phyloP scores from a whole-genome alignment of 352 stramenopile genomes.

The Blastocystis sp. region DNA sequence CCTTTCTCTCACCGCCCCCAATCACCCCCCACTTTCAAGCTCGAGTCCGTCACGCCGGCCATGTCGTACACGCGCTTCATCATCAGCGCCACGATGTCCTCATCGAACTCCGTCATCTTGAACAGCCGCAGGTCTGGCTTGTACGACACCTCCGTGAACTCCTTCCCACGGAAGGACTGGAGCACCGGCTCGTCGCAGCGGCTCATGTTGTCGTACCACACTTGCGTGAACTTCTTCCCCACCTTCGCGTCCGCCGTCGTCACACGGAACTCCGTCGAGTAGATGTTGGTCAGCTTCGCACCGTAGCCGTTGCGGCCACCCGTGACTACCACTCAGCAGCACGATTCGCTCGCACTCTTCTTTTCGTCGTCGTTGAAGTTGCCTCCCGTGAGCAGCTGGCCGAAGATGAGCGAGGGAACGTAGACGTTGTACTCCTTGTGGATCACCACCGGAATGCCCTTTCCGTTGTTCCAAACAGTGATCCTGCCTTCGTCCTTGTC shows the following conservation, averaged over 20 bases:
- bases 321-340: slow-evolving; percentile 73
- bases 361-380: slow-evolving; percentile 97
- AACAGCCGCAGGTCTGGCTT: slow-evolving; percentile 89
- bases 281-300: slow-evolving; percentile 99
- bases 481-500: slow-evolving; percentile 86
- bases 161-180: slow-evolving; percentile 73
- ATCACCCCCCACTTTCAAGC: slow-evolving; percentile 70
- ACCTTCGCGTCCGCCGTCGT: slow-evolving; percentile 89
- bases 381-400: slow-evolving; percentile 90
- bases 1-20: slow-evolving; percentile 72
- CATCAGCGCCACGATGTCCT: slow-evolving; percentile 90
- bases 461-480: slow-evolving; percentile 92
- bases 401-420: slow-evolving; percentile 94
- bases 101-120: slow-evolving; percentile 83
- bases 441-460: slow-evolving; percentile 89
- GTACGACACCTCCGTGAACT: slow-evolving; percentile 93
- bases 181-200: slow-evolving; percentile 83
- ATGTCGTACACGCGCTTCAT: slow-evolving; percentile 94
- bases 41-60: slow-evolving; percentile 87
- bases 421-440: slow-evolving; percentile 95
- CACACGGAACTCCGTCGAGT: slow-evolving; percentile 95
- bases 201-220: slow-evolving; percentile 87
- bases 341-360: slow-evolving; percentile 76
- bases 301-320: slow-evolving; percentile 94
- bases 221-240: slow-evolving; percentile 87